These are phyloP conservation scores for Skeletonema marinoi DNA, from an alignment of 108 stramenopile genomes.

Conservation along the genomic window DNA sequence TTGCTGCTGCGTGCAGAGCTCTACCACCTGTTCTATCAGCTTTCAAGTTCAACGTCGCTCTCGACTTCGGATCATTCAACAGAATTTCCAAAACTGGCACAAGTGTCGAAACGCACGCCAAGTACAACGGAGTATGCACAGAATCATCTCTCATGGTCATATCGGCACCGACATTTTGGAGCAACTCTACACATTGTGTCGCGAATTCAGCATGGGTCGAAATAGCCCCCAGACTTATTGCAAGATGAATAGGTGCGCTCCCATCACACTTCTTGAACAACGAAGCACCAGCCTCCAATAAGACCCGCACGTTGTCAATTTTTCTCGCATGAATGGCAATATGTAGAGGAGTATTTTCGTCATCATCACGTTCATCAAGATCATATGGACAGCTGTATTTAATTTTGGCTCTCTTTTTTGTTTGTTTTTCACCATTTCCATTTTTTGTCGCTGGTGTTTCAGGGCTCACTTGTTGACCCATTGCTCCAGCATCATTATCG, in stretches of 20 bases:
- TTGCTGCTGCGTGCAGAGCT: constrained; percentile 86
- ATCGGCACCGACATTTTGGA: constrained; percentile 72
- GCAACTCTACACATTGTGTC: constrained; percentile 61
- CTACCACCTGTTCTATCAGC: constrained; percentile 81
- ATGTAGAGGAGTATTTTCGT: constrained; percentile 91
- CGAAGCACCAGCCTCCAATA: constrained; percentile 78
- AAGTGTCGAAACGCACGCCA: constrained; percentile 77
- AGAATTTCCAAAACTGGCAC: constrained; percentile 66
- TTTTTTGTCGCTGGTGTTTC: neutral
- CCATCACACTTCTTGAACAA: constrained; percentile 81
- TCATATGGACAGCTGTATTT: constrained; percentile 79
- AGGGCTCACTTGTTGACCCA: constrained; percentile 31
- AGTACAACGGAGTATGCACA: constrained; percentile 79
- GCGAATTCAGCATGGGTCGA: constrained; percentile 73
- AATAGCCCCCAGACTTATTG: constrained; percentile 83
- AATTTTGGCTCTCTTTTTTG: constrained; percentile 30
- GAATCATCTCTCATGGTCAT: constrained; percentile 82
- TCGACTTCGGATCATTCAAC: constrained; percentile 55
- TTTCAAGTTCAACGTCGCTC: constrained; percentile 68
- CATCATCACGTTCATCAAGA: constrained; percentile 83
- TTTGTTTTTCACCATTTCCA: constrained; percentile 25
- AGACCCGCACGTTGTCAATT: constrained; percentile 76
- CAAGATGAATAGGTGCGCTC: constrained; percentile 78
- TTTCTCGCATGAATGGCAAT: constrained; percentile 84
- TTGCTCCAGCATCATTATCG: neutral